Base-by-base conservation (phyloP, 2,329 filamentous ascomycete genomes). In the Diaporthe sp. region DNA sequence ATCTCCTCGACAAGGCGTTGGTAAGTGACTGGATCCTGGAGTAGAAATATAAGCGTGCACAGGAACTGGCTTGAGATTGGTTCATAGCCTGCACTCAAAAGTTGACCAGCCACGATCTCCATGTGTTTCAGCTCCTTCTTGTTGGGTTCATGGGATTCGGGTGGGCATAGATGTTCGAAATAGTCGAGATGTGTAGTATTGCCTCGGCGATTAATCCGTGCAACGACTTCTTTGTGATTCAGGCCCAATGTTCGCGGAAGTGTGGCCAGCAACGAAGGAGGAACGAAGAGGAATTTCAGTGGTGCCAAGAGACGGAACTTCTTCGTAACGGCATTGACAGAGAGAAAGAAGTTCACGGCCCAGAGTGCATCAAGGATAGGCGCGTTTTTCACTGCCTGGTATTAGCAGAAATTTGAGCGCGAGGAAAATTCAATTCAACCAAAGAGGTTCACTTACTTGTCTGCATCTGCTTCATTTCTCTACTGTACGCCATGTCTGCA, bases 401-500 rank as follows among this genome's bases (percentile, higher is more conserved):
- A 31, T 58, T n/a, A 58, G 55, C 5, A n/a, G 5, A 34, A 3
- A 25, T 20, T 5, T 3, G 15, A 2, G 2, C 9, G 7, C 51
- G 9, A 37, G 44, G 7, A 20, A 34, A 25, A 10, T 65, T 9
- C 10, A 17, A 8, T 1, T 15, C 8, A 10, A n/a, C 5, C 5
- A 53, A 13, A 6, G 6, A 9, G 25, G 15, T 31, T 6, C 53
- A 42, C 65, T 39, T 25, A 25, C 65, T 68, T 53, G 65, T 68
- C 3, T 68, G 31, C 65, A 68, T 68, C 47, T 68, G 65, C 34
- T 25, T 68, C 65, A 55, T 68, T n/a, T 68, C 65, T 15, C 65
- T n/a, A 25, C 65, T 68, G n/a, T 68, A 68, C 8, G 65, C 47
- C 65, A 68, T 68, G 3, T 68, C 65, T 37, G 34, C 65, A 0